Conservation (phyloP, 306 rosid species). For the Gillenia trifoliata region DNA sequence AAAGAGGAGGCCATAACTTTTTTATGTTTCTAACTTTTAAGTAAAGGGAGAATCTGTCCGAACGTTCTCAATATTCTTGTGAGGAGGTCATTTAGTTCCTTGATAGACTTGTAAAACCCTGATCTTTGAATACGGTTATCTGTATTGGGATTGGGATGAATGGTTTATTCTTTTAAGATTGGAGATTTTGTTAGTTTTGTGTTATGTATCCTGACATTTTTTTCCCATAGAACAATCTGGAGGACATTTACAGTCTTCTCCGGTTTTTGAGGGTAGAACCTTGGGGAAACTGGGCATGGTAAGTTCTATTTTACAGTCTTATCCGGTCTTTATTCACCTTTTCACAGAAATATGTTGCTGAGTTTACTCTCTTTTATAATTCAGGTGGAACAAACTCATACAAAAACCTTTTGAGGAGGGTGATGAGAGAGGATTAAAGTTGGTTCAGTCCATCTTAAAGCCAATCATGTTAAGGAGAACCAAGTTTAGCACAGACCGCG, state of each 20-base stretch:
- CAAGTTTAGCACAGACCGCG: slow-evolving; percentile 79
- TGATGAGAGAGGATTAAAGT: slow-evolving; percentile 81
- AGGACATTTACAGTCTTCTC: slow-evolving; percentile 91
- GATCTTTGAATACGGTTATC: background rate
- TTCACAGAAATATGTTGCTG: background rate
- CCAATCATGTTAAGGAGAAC: slow-evolving; percentile 96
- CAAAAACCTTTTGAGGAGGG: slow-evolving; percentile 98
- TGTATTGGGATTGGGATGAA: background rate
- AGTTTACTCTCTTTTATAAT: slow-evolving; percentile 25
- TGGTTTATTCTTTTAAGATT: background rate
- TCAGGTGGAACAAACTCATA: slow-evolving; percentile 94
- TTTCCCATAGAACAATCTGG: slow-evolving; percentile 70
- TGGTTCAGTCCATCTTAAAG: slow-evolving; percentile 89
- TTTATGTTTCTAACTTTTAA: background rate
- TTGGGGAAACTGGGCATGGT: slow-evolving; percentile 99
- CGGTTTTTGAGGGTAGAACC: slow-evolving; percentile 93
- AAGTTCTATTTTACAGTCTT: slow-evolving; percentile 5
- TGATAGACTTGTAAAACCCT: background rate
- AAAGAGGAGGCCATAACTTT: background rate
- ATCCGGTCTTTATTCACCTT: background rate
- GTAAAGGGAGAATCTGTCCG: background rate
- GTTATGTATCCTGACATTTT: slow-evolving; percentile 32
- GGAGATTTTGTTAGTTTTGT: slow-evolving; percentile 8
- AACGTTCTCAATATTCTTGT: background rate
- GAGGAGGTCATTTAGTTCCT: background rate